Conservation (phyloP, 805 yeast genomes). For the Myxozyma neotropica region DNA sequence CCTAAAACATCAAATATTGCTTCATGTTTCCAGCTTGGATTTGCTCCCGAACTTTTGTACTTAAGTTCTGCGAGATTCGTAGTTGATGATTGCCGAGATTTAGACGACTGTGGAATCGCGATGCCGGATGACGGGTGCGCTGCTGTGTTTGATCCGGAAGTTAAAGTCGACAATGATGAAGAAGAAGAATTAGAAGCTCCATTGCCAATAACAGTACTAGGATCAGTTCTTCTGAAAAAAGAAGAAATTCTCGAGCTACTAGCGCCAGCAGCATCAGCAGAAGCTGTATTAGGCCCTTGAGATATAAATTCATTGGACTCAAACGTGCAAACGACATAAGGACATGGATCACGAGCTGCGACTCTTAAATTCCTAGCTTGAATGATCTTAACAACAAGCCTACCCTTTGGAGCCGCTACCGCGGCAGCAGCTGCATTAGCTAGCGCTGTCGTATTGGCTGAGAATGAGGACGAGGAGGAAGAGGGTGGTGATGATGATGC, state of each 20-base stretch:
- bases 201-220: slow-evolving; percentile 11
- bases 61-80: slow-evolving; percentile 25
- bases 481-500: slow-evolving; percentile 9
- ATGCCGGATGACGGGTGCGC: slow-evolving; percentile 35
- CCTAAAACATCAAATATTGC: slow-evolving; percentile 92
- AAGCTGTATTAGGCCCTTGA: slow-evolving; percentile 79
- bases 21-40: slow-evolving; percentile 90
- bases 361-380: slow-evolving; percentile 75
- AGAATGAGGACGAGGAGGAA: slow-evolving; percentile 22
- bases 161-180: too few species aligned
- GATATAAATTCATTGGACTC: slow-evolving; percentile 90
- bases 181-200: not conserved
- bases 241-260: slow-evolving; percentile 27
- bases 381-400: slow-evolving; percentile 73
- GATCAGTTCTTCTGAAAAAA: slow-evolving; percentile 17
- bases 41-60: slow-evolving; percentile 44
- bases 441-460: slow-evolving; percentile 1
- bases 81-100: slow-evolving; percentile 31
- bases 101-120: slow-evolving; percentile 41
- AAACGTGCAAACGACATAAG: slow-evolving; percentile 83
- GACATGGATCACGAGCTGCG: slow-evolving; percentile 59
- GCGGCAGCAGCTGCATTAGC: slow-evolving; percentile 12
- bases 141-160: not conserved
- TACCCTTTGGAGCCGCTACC: slow-evolving; percentile 67
- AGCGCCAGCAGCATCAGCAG: slow-evolving; percentile 30